These are phyloP conservation scores for Malassezia pachydermatis DNA, from an alignment of 1,284 basidiomycete species.

Conservation along the genomic window DNA sequence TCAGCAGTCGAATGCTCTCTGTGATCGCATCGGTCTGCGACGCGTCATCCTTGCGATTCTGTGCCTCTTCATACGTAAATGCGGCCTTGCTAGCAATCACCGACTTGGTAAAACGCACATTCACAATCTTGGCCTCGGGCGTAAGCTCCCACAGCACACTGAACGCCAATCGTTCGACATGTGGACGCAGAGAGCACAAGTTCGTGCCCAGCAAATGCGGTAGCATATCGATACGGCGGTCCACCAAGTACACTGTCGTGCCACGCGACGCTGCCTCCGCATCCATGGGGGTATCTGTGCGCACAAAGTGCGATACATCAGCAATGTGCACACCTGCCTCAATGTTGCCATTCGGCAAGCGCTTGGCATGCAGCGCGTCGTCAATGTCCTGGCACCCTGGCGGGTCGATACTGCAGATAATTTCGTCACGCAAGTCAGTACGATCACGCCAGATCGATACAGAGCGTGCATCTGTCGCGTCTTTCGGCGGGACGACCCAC, in stretches of 20 bases:
- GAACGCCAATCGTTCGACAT: conserved; percentile 90
- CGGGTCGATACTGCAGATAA: conserved; percentile 94
- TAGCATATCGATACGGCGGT: conserved; percentile 98
- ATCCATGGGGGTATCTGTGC: conserved; percentile 90
- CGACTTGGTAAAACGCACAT: conserved; percentile 84
- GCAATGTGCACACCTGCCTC: conserved; percentile 98
- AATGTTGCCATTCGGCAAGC: conserved; percentile 82
- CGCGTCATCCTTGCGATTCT: conserved; percentile 80
- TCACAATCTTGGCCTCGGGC: conserved; percentile 65
- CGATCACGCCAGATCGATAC: conserved; percentile 68
- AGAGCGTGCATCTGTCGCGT: conserved; percentile 26
- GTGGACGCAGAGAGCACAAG: conserved; percentile 81
- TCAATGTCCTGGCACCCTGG: conserved; percentile 97
- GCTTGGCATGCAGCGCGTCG: conserved; percentile 88
- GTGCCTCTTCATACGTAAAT: conserved; percentile 95
- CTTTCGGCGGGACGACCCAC: conserved; percentile 84
- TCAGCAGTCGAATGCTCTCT: conserved; percentile 76
- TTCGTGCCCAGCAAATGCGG: conserved; percentile 90
- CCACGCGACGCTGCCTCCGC: conserved; percentile 86
- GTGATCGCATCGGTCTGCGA: conserved; percentile 73
- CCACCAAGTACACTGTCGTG: conserved; percentile 95
- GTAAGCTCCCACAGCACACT: conserved; percentile 81
- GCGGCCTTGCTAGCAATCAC: conserved; percentile 94
- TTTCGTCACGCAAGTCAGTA: conserved; percentile 73
- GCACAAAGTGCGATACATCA: conserved; percentile 94